A percentile compares a stretch with the other conserved stretches of the same genome.
phyloP scores from a whole-genome alignment of 2,329 filamentous ascomycete species.

The Elsinoe australis region DNA sequence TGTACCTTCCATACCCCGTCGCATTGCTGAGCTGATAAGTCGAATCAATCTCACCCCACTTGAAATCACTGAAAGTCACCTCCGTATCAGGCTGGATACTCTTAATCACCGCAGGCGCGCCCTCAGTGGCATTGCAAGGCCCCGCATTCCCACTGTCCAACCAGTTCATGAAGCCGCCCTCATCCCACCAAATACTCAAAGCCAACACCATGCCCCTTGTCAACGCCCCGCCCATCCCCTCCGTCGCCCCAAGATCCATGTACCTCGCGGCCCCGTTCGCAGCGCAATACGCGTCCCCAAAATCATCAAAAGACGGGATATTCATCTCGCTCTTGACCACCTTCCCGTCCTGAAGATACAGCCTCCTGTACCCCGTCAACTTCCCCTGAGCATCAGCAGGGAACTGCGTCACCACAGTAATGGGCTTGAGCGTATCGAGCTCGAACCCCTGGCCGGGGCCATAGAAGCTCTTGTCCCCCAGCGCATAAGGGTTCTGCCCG shows the following conservation, averaged over 20 bases:
- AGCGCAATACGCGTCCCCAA: conserved; percentile 51
- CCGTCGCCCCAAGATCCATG: conserved; percentile 48
- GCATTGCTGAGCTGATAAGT: too few relatives aligned
- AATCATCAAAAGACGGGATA: conserved; percentile 43
- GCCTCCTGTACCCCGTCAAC: conserved; percentile 54
- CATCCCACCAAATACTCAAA: conserved; percentile 52
- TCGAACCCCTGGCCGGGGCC: conserved; percentile 48
- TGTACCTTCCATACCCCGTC: too few relatives aligned
- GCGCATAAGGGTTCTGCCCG: conserved; percentile 61
- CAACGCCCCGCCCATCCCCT: conserved; percentile 49
- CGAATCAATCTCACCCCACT: conserved; percentile 24
- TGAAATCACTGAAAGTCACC: conserved; percentile 24
- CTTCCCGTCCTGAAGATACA: conserved; percentile 57
- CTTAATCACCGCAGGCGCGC: conserved; percentile 21
- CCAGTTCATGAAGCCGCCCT: conserved; percentile 64
- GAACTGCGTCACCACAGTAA: conserved; percentile 64
- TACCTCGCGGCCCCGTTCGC: conserved; percentile 41
- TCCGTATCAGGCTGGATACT: conserved; percentile 19
- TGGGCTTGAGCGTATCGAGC: conserved; percentile 51
- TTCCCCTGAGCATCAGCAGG: conserved; percentile 45
- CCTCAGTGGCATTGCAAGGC: conserved; percentile 22
- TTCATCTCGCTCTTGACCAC: conserved; percentile 47
- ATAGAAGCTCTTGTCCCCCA: conserved; percentile 57
- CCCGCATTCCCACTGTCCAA: conserved; percentile 45
- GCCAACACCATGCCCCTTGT: conserved; percentile 56